Base-by-base conservation (phyloP, 2,329 filamentous ascomycete genomes). In the Cercospora sp. region DNA sequence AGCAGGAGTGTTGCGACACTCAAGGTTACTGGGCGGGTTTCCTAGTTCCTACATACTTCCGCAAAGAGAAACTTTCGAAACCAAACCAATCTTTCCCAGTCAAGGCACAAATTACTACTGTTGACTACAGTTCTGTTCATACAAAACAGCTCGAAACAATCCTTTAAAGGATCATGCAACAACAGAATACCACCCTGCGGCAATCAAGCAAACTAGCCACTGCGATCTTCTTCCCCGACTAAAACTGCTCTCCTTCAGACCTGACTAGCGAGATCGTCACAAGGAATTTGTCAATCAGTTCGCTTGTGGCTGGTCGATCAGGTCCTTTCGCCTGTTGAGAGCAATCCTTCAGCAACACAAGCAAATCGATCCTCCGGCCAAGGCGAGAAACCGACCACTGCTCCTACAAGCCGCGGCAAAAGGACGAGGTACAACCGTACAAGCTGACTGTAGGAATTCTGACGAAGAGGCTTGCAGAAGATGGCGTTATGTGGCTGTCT, bases 1-100 rank as follows among this genome's bases (percentile, higher is more conserved):
- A 57, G 53, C 53, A 57, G 33, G 57, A 60, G 57, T 60, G 57
- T 31, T 33, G 26, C 30, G 26, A 36, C 30, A 60, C 57, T 36
- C 57, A 60, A 59, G 23, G 53, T 23, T n/a, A n/a, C 30, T 28
- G 53, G 53, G 53, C 53, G 30, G 53, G 53, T 13, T 58, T 58
- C 30, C 53, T 36, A 20, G 33, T 31, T 33, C 57, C 30, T 60
- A 33, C 57, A 60, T n/a, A 60, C 30, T 60, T 60, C 57, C 30
- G 30, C 57, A 20, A 60, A 48, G 45, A 48, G 45, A 48, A 48
- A 48, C 20, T 20, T 48, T 48, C 5, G 18, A 20, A 48, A 20
- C 45, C 45, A 48, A 18, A 48, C 5, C n/a, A 2, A 2, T 20
- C 18, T 45, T n/a, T 45, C 23, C 23, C 23, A 26, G 23, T 26